These are phyloP conservation scores for Populus hybrid DNA, from an alignment of 441 rosid species.

Conservation along the genomic window DNA sequence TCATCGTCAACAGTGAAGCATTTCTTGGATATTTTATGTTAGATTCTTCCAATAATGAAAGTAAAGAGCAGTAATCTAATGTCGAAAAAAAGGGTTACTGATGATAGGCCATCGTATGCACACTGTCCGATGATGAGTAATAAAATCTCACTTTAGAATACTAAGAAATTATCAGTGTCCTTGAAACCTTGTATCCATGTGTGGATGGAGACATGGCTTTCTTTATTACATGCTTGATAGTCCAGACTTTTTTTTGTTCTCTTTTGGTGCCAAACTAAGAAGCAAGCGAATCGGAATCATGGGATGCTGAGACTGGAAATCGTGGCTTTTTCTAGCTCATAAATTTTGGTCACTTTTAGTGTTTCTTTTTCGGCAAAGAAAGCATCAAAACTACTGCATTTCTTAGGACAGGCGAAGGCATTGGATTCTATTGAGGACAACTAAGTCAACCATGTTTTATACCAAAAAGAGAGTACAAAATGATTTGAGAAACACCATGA, in stretches of 20 bases:
- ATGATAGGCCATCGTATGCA: background rate
- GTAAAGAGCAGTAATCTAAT: background rate
- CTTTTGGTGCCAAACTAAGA: slow-evolving; percentile 1
- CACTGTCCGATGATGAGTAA: background rate
- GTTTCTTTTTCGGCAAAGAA: background rate
- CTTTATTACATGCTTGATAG: background rate
- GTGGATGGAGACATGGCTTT: background rate
- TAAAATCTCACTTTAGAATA: background rate
- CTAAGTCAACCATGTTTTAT: slow-evolving; percentile 24
- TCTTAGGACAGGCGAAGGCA: slow-evolving; percentile 10
- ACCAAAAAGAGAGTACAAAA: background rate
- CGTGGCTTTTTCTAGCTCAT: background rate
- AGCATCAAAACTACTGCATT: background rate
- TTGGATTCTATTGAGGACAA: slow-evolving; percentile 24
- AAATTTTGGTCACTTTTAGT: background rate
- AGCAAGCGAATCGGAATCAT: slow-evolving; percentile 1
- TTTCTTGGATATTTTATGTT: background rate
- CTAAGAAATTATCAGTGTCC: background rate
- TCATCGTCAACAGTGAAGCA: background rate
- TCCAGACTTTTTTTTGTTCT: background rate
- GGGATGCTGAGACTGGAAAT: background rate
- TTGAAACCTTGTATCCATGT: background rate
- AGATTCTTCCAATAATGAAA: slow-evolving; percentile 6
- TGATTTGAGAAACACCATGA: slow-evolving; percentile 18
- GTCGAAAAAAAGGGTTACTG: background rate